Evolutionary conservation across 2,329 filamentous ascomycete species (phyloP).

Genomic region (Pseudogymnoascus sp.): DNA sequence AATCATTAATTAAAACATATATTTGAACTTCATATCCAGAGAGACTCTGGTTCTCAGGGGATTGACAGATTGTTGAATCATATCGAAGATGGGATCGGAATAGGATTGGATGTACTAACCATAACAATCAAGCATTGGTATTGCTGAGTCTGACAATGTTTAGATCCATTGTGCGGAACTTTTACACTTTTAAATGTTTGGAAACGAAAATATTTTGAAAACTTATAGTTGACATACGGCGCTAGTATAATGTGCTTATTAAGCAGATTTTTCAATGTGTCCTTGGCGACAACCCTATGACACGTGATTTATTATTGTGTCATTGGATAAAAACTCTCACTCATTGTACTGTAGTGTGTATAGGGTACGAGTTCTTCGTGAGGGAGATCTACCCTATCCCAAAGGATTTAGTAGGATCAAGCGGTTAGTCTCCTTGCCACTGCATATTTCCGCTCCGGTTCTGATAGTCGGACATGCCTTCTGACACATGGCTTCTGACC

Average conservation of each 20-base stretch:
- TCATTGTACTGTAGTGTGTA: neutral
- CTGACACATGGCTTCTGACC: slow-evolving; percentile 5
- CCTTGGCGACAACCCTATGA: neutral
- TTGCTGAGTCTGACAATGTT: neutral
- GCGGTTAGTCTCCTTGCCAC: neutral
- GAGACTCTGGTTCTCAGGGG: slow-evolving; percentile 54
- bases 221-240: slow-evolving; percentile 9
- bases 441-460: neutral
- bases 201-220: neutral
- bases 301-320: neutral
- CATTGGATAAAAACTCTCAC: neutral
- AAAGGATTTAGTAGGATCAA: neutral
- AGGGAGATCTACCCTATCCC: neutral
- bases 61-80: slow-evolving; percentile 82
- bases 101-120: slow-evolving; percentile 17
- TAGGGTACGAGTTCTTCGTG: neutral
- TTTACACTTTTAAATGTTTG: neutral
- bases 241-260: slow-evolving; percentile 7
- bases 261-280: neutral
- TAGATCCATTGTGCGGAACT: neutral
- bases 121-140: neutral
- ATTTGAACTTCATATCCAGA: slow-evolving; percentile 43
- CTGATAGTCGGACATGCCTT: neutral
- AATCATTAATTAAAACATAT: slow-evolving; percentile 45
- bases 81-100: slow-evolving; percentile 33